Evolutionary conservation across 169 alveolate species (phyloP).

Genomic region (Cystoisospora suis): DNA sequence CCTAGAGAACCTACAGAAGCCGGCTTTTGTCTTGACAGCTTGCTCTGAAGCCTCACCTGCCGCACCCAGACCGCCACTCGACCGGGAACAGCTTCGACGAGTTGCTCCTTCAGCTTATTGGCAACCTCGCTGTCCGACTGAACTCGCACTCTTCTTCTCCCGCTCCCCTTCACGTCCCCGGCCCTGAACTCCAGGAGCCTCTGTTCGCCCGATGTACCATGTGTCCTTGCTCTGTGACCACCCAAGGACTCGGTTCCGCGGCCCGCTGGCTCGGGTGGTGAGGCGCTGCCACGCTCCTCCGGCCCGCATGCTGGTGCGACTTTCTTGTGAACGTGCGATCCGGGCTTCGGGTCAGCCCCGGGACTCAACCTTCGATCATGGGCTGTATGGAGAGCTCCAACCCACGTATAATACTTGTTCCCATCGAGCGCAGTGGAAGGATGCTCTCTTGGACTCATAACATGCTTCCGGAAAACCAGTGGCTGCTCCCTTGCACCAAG

Average conservation of each 20-base stretch:
- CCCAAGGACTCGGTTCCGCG: background rate
- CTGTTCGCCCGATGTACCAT: background rate
- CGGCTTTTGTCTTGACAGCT: no score
- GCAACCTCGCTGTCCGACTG: background rate
- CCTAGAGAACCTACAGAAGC: no score
- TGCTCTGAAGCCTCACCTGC: no score
- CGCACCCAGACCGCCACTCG: constrained; percentile 8
- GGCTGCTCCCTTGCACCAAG: no score
- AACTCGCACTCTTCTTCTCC: background rate
- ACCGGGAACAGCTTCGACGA: background rate
- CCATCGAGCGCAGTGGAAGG: background rate
- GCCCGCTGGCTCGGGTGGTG: background rate
- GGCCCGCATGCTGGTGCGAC: background rate
- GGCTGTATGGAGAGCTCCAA: background rate
- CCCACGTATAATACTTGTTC: background rate
- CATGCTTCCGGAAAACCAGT: background rate
- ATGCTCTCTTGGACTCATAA: background rate
- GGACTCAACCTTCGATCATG: background rate
- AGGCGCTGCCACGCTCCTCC: background rate
- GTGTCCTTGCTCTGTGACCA: no score
- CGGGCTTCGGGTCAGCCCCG: background rate
- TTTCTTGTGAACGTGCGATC: background rate
- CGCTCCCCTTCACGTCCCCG: background rate
- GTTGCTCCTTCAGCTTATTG: background rate
- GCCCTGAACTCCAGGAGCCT: background rate